Conservation (phyloP, 2,329 filamentous ascomycete genomes). For the Arthrobotrys megalospora region DNA sequence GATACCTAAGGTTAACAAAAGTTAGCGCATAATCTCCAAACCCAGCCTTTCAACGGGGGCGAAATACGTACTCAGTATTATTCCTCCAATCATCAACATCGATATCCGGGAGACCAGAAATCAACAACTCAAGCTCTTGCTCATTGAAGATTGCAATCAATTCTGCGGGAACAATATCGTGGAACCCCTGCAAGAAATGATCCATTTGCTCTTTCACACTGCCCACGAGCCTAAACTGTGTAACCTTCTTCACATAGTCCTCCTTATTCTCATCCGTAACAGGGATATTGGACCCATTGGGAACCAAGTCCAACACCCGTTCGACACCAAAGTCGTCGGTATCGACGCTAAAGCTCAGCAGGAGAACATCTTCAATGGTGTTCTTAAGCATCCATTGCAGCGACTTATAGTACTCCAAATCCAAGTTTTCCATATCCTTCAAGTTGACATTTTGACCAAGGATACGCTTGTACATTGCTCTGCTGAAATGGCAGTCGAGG, state of each 20-base stretch:
- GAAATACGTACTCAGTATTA: slow-evolving; percentile 79
- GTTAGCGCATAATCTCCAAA: slow-evolving; percentile 2
- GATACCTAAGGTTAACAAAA: slow-evolving; percentile 72
- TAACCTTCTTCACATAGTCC: slow-evolving; percentile 93
- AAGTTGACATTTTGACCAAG: slow-evolving; percentile 94
- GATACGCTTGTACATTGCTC: slow-evolving; percentile 98
- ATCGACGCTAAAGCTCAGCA: slow-evolving; percentile 94
- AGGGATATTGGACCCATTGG: slow-evolving; percentile 88
- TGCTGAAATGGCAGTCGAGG: slow-evolving; percentile 98
- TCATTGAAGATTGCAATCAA: slow-evolving; percentile 98
- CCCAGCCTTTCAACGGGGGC: neutral
- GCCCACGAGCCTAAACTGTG: slow-evolving; percentile 91
- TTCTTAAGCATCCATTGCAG: slow-evolving; percentile 98
- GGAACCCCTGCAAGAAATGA: slow-evolving; percentile 93
- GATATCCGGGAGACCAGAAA: slow-evolving; percentile 96
- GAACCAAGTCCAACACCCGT: slow-evolving; percentile 86
- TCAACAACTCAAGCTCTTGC: slow-evolving; percentile 94
- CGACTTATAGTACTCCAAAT: slow-evolving; percentile 99
- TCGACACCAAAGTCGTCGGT: slow-evolving; percentile 94
- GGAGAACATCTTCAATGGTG: slow-evolving; percentile 97
- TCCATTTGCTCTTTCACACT: slow-evolving; percentile 96
- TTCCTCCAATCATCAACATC: slow-evolving; percentile 99
- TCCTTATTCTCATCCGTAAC: slow-evolving; percentile 99
- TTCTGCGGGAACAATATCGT: slow-evolving; percentile 96
- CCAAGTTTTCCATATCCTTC: slow-evolving; percentile 99